A percentile compares a stretch with the other conserved stretches of the same genome.
These are phyloP conservation scores for Dorcoceras hygrometricum DNA, from an alignment of 257 asterid species.

Conservation along the genomic window DNA sequence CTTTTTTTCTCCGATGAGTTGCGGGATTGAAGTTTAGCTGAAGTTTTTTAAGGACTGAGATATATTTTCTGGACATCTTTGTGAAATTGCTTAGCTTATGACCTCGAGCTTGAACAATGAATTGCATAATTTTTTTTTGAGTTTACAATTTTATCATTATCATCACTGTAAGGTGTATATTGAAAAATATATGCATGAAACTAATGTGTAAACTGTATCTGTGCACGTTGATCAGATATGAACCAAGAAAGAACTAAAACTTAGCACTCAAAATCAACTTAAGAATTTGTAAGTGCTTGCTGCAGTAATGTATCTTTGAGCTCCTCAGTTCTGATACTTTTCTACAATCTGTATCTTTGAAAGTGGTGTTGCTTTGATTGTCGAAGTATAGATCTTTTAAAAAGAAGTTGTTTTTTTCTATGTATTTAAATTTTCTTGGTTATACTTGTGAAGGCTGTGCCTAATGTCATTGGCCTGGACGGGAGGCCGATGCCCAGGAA, in stretches of 20 bases:
- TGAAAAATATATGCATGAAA: too few relatives aligned
- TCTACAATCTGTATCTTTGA: neutral
- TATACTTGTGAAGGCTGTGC: conserved; percentile 68
- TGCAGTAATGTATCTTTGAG: too few relatives aligned
- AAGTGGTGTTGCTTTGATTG: conserved; percentile 18
- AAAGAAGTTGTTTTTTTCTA: neutral
- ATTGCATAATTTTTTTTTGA: neutral
- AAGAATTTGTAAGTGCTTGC: too few relatives aligned
- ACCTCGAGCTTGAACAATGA: neutral
- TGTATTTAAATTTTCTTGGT: conserved; percentile 16
- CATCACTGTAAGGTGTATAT: too few relatives aligned
- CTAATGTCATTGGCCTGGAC: conserved; percentile 84
- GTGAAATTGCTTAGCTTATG: neutral
- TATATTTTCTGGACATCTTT: neutral
- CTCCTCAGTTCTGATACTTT: neutral
- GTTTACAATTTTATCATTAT: neutral
- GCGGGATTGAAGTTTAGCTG: neutral
- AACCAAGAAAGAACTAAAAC: too few relatives aligned
- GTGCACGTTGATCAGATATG: too few relatives aligned
- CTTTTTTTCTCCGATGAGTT: too few relatives aligned
- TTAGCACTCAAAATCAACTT: too few relatives aligned
- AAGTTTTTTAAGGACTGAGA: neutral
- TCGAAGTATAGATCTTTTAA: conserved; percentile 1
- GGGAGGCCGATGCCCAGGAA: conserved; percentile 99
- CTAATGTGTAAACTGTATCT: too few relatives aligned